These are phyloP conservation scores for Parascedosporium putredinis DNA, from an alignment of 2,329 filamentous ascomycete genomes.

Conservation along the genomic window DNA sequence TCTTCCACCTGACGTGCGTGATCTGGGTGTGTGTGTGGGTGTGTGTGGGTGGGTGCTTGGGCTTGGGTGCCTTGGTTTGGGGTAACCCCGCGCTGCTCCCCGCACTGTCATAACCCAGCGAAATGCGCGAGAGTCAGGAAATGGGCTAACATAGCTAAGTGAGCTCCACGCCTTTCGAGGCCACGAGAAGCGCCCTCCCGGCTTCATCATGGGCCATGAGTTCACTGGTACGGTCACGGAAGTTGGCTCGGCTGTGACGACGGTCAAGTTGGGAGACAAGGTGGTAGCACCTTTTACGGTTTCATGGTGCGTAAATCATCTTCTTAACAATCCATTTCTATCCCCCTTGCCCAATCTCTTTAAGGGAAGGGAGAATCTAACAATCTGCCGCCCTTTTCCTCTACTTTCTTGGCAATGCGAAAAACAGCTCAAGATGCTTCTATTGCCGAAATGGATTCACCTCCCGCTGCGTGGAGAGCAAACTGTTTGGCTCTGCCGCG, in stretches of 20 bases:
- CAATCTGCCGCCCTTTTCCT: not conserved
- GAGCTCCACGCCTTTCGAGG: slow-evolving; percentile 77
- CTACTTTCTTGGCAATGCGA: not conserved
- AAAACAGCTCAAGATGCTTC: slow-evolving; percentile 12
- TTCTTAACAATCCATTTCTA: too few species aligned
- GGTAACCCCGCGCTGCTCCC: slow-evolving; percentile 1
- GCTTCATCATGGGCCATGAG: slow-evolving; percentile 64
- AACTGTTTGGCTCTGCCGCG: slow-evolving; percentile 4
- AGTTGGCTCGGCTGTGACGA: slow-evolving; percentile 52
- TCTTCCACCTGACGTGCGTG: slow-evolving; percentile 5
- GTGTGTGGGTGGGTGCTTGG: too few species aligned
- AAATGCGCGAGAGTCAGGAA: too few species aligned
- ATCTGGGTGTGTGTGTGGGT: too few species aligned
- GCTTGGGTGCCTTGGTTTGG: too few species aligned
- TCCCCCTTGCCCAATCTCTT: not conserved
- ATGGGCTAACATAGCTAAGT: slow-evolving; percentile 30
- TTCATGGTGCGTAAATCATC: slow-evolving; percentile 26
- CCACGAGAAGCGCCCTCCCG: slow-evolving; percentile 57
- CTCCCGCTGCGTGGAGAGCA: slow-evolving; percentile 7
- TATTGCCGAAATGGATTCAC: slow-evolving; percentile 7
- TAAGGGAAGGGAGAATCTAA: not conserved
- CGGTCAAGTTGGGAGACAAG: slow-evolving; percentile 24
- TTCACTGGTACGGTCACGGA: slow-evolving; percentile 68
- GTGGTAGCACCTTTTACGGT: slow-evolving; percentile 10
- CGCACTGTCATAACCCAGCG: too few species aligned